Percentiles rank a stretch among this genome's conserved stretches.
These are phyloP conservation scores for Ramalina intermedia DNA, from an alignment of 495 filamentous ascomycete species.

Conservation along the genomic window DNA sequence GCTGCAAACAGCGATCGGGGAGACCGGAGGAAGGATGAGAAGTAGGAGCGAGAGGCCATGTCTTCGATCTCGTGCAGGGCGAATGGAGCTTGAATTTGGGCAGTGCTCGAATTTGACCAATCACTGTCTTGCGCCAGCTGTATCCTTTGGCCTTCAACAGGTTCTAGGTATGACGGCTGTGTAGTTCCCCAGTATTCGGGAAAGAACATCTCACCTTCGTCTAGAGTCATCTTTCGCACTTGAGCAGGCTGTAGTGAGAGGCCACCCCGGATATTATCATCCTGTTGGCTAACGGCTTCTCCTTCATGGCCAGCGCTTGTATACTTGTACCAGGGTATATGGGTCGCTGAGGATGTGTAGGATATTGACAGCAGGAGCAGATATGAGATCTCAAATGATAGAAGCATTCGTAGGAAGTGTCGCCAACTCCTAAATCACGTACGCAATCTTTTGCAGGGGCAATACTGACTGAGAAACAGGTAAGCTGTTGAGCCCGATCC, in stretches of 20 bases:
- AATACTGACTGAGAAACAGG: too few relatives aligned
- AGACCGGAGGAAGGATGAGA: slow-evolving; percentile 11
- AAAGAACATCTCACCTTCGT: slow-evolving; percentile 79
- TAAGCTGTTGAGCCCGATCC: too few relatives aligned
- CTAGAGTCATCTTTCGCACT: slow-evolving; percentile 63
- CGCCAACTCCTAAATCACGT: too few relatives aligned
- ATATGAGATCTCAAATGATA: too few relatives aligned
- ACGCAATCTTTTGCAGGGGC: too few relatives aligned
- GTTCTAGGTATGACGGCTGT: background rate
- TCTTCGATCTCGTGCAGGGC: slow-evolving; percentile 17
- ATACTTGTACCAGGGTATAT: too few relatives aligned
- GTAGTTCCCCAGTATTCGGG: slow-evolving; percentile 43
- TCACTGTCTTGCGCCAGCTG: background rate
- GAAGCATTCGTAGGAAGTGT: too few relatives aligned
- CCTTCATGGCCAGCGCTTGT: too few relatives aligned
- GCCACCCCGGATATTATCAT: background rate
- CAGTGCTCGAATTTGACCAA: slow-evolving; percentile 16
- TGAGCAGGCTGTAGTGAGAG: slow-evolving; percentile 21
- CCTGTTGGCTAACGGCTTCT: background rate
- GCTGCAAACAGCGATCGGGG: slow-evolving; percentile 15
- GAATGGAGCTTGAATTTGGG: slow-evolving; percentile 27
- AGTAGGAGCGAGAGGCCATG: slow-evolving; percentile 3
- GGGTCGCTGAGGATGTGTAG: too few relatives aligned
- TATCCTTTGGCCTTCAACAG: background rate
- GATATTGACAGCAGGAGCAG: too few relatives aligned